Conservation (phyloP, 2,329 filamentous ascomycete species). For the Helicocarpus griseus region DNA sequence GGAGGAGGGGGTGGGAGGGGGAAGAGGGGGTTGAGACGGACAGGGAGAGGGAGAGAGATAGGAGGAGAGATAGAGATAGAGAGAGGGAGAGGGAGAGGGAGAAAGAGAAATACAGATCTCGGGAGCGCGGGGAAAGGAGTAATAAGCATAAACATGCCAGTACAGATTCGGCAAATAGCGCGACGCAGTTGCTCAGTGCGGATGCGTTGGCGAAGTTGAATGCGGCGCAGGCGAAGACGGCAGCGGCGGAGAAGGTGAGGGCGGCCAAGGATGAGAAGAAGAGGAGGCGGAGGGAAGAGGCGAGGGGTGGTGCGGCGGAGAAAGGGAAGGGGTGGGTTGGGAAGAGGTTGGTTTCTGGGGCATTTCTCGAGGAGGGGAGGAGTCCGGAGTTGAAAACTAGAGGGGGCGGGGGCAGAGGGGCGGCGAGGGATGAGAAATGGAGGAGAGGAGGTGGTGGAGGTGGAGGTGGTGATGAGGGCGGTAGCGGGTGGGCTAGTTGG, state of each 20-base stretch:
- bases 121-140: conserved; percentile 2
- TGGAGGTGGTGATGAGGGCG: conserved; percentile 26
- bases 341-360: conserved; percentile 59
- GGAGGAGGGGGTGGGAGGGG: conserved; percentile 15
- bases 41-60: conserved; percentile 14
- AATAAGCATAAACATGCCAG: conserved; percentile 28
- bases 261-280: conserved; percentile 23
- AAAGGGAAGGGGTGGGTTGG: conserved; percentile 29
- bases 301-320: conserved; percentile 11
- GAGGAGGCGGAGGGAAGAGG: conserved; percentile 16
- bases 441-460: conserved; percentile 36
- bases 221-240: conserved; percentile 49
- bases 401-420: conserved; percentile 33
- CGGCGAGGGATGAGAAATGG: conserved; percentile 42
- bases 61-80: conserved; percentile 11
- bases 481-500: conserved; percentile 25
- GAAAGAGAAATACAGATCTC: conserved; percentile 10
- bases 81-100: conserved; percentile 10
- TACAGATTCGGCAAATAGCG: conserved; percentile 34
- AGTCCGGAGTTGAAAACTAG: conserved; percentile 42
- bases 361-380: conserved; percentile 57
- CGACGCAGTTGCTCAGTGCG: conserved; percentile 34
- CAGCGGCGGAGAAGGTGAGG: conserved; percentile 36
- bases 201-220: conserved; percentile 59
- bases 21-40: conserved; percentile 16